Percentiles rank a stretch among this genome's conserved stretches.
These are phyloP conservation scores for Medicago arabica DNA, from an alignment of 306 rosid species.

Conservation along the genomic window DNA sequence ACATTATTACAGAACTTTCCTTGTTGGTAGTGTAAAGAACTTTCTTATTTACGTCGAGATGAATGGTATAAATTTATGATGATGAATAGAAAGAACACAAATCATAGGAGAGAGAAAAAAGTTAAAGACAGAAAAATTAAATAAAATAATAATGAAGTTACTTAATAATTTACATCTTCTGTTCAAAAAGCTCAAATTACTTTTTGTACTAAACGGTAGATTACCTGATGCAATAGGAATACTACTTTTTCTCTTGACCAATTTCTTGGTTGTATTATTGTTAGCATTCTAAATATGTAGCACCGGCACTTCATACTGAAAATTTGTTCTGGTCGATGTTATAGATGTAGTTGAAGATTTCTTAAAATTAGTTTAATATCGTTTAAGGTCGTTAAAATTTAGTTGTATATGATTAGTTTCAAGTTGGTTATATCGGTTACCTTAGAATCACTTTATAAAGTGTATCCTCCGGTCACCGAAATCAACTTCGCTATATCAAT, in stretches of 20 bases:
- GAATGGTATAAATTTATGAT: neutral
- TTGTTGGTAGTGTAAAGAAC: neutral
- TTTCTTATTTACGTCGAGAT: neutral
- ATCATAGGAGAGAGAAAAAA: slow-evolving; percentile 5
- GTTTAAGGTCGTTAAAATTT: neutral
- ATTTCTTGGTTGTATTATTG: neutral
- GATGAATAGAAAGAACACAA: neutral
- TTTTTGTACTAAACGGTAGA: neutral
- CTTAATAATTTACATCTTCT: slow-evolving; percentile 3
- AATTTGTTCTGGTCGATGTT: neutral
- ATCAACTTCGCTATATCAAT: too few species aligned
- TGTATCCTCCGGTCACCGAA: neutral
- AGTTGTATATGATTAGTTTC: too few species aligned
- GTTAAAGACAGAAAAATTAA: neutral
- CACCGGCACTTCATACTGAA: neutral
- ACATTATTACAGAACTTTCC: neutral
- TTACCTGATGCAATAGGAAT: neutral
- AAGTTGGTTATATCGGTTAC: neutral
- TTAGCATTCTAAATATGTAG: neutral
- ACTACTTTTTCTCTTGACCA: slow-evolving; percentile 6
- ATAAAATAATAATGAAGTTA: neutral
- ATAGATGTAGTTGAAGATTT: neutral
- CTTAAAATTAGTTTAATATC: neutral
- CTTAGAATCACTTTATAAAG: neutral
- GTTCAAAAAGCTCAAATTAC: slow-evolving; percentile 14